Percentiles rank a stretch among this genome's conserved stretches.
These are phyloP conservation scores for Penicillium brevicompactum DNA, from an alignment of 2,329 filamentous ascomycete genomes.

Conservation along the genomic window DNA sequence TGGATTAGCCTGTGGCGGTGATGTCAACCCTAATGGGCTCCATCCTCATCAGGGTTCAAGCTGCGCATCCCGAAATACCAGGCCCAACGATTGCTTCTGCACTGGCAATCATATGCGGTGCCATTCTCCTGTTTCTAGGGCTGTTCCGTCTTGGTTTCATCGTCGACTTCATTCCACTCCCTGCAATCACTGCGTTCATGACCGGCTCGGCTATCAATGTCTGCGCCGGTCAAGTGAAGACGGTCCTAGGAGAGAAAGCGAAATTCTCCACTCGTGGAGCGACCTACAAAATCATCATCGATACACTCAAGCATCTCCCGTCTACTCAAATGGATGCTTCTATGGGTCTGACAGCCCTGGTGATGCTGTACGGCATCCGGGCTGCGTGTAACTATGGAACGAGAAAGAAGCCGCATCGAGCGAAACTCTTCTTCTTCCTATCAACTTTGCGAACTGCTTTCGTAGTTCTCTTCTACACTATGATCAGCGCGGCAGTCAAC, in stretches of 20 bases:
- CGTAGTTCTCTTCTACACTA: constrained; percentile 82
- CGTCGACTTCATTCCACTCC: constrained; percentile 12
- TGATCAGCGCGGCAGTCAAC: constrained; percentile 84
- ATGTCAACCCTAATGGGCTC: constrained; percentile 86
- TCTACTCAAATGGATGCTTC: constrained; percentile 71
- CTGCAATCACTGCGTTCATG: constrained; percentile 11
- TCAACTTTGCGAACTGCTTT: constrained; percentile 84
- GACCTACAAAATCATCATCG: constrained; percentile 78
- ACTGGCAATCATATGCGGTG: constrained; percentile 74
- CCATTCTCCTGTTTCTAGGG: constrained; percentile 74
- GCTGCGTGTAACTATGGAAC: constrained; percentile 63
- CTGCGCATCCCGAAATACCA: constrained; percentile 55
- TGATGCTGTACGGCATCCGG: constrained; percentile 73
- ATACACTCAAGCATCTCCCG: constrained; percentile 71
- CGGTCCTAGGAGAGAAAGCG: constrained; percentile 54
- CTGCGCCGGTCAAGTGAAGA: constrained; percentile 6
- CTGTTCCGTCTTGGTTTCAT: constrained; percentile 67
- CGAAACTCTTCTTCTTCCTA: constrained; percentile 82
- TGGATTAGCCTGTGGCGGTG: constrained; percentile 76
- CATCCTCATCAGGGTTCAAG: constrained; percentile 66
- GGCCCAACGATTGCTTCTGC: constrained; percentile 71
- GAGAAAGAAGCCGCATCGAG: constrained; percentile 65
- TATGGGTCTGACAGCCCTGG: constrained; percentile 76
- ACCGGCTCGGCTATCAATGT: constrained; percentile 12
- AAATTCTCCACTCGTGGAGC: constrained; percentile 69